Percentiles rank a stretch among this genome's conserved stretches.
These are phyloP conservation scores for Passalora sequoiae DNA, from an alignment of 2,329 filamentous ascomycete species.

Conservation along the genomic window DNA sequence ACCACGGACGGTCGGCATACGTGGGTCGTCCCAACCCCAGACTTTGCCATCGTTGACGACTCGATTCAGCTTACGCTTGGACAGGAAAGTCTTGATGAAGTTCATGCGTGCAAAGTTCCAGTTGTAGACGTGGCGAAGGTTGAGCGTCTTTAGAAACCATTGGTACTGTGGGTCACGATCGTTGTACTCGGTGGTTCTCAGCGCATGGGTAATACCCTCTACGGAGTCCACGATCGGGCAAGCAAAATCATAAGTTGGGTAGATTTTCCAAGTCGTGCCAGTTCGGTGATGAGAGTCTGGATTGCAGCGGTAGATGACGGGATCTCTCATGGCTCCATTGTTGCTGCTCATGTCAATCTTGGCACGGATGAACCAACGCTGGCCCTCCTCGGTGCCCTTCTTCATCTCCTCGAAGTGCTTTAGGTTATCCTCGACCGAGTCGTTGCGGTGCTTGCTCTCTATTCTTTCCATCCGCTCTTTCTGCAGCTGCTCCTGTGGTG, in stretches of 20 bases:
- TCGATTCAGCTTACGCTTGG: conserved; percentile 81
- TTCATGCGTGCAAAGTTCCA: conserved; percentile 84
- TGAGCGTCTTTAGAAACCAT: conserved; percentile 73
- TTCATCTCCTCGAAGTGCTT: conserved; percentile 92
- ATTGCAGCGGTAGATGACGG: conserved; percentile 96
- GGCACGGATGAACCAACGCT: conserved; percentile 85
- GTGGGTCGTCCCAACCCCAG: conserved; percentile 80
- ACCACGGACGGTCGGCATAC: conserved; percentile 79
- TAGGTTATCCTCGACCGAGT: conserved; percentile 75
- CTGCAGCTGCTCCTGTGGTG: conserved; percentile 81
- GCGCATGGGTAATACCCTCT: conserved; percentile 77
- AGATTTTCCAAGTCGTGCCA: conserved; percentile 74
- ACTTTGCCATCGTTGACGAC: conserved; percentile 71
- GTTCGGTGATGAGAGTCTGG: conserved; percentile 68
- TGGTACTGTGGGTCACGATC: conserved; percentile 82
- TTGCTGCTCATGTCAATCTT: conserved; percentile 88
- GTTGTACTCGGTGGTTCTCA: conserved; percentile 81
- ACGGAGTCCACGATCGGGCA: conserved; percentile 75
- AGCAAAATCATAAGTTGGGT: conserved; percentile 82
- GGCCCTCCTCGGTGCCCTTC: conserved; percentile 69
- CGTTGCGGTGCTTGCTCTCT: conserved; percentile 73
- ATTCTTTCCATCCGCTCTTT: conserved; percentile 79
- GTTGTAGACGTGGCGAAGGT: conserved; percentile 71
- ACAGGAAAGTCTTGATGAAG: conserved; percentile 76
- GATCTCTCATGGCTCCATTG: conserved; percentile 94